Evolutionary conservation across 441 rosid genomes (phyloP), one percentile per base, ranked within the genome.

Genomic region (Macaranga tanarius): DNA sequence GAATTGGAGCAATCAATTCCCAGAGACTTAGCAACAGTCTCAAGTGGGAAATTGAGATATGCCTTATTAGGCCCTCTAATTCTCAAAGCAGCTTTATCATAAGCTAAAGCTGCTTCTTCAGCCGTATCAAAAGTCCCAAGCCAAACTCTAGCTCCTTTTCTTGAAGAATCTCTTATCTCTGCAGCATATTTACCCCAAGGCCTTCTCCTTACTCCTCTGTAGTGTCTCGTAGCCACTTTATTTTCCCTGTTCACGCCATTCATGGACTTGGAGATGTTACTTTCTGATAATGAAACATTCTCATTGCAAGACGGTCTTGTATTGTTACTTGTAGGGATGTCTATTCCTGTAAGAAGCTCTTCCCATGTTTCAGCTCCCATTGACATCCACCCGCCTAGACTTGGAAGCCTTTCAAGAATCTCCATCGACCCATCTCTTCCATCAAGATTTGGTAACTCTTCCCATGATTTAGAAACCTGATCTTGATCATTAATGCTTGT

Each of bases 181-280:
- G 98, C 97, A 1, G 91, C 98, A 88, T 93, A 94, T 82, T 94
- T 94, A 10, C 98, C 98, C 98, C 98, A 94, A 12, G 97, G 92
- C 75, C 98, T 72, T 86, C 92, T 89, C 62, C 98, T 83, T 48
- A 94, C 98, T 26, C 98, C 98, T 76, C 91, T 85, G 84, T 94
- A 94, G 51, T 87, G 89, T 80, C 92, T 91, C 19, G 83, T 69
- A 10, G 89, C 86, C 75, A 55, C 76, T 72, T 73, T 75, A 17
- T 25, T 75, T 2, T 63, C 75, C 31, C 26, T 72, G 57, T 66
- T 71, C 9, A 38, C 44, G 44, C 68, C 61, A 25, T 65, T 66
- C n/a, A 16, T 76, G 71, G 17, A 31, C n/a, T 69, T 19, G 55
- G 42, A 70, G 19, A 70, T 75, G 34, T 40, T 4, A 8, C 8